Evolutionary conservation across 768 basidiomycete genomes (phyloP), one percentile per base, ranked within the genome.

Genomic region (Lentinula sp.): DNA sequence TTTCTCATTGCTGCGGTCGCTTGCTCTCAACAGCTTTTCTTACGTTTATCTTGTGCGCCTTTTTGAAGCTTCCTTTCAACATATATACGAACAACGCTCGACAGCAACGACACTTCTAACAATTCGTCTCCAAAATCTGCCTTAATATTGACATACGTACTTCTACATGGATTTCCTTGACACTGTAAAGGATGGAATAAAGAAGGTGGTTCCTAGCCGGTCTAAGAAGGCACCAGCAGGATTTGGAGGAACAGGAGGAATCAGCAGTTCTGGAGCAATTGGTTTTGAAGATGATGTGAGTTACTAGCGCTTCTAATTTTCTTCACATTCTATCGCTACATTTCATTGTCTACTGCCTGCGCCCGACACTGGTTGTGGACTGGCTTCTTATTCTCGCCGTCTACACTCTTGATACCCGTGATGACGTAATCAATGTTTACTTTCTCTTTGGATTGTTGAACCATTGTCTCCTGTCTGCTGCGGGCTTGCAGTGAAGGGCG

Each of bases 241-340:
- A 34, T 62, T 62, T 37, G 48, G 55, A 51, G 81, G 80, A 45
- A 35, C 61, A 32, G 81, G 80, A 50, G 87, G 88, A 5, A 83
- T 87, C 65, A 86, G 85, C 13, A 76, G 71, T 53, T 21, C 37
- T 54, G 23, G 74, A 69, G 86, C 84, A 15, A 81, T 84, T 71
- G 81, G 83, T 11, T 83, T 84, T 63, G 82, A 88, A 57, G 88
- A 91, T 70, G 86, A 92, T 71, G 90, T 91, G 73, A 80, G 89
- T 78, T 31, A 60, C 32, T 31, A 31, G n/a, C 18, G 31, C 10
- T 8, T 48, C 43, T 35, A 31, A 15, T 23, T 46, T 35, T n/a
- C 9, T 58, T 8, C 4, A 35, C 10, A 1, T 23, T 28, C 43
- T 16, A 4, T 32, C 21, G 18, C 8, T 23, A 46, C 23, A 34